Evolutionary conservation across 2,329 filamentous ascomycete genomes (phyloP).

Genomic region (Rugonectria rugulosa): DNA sequence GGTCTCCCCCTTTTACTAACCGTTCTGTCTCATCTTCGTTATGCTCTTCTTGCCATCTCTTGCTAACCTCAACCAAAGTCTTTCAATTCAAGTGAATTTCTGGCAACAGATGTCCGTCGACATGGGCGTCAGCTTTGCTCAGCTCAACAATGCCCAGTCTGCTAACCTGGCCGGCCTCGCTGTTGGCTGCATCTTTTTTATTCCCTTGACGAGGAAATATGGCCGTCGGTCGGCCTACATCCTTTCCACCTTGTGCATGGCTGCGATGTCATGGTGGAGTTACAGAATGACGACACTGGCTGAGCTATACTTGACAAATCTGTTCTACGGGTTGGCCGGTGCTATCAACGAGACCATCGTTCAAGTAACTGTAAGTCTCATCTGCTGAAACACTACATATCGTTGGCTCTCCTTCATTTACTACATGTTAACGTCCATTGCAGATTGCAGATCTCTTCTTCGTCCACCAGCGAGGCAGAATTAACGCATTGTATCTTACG

Average conservation of each 20-base stretch:
- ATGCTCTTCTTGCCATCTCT: rapidly evolving
- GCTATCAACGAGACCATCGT: conserved; percentile 47
- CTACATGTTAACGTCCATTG: too few relatives aligned
- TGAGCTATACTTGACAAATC: conserved; percentile 35
- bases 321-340: conserved; percentile 42
- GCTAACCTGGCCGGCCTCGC: conserved; percentile 38
- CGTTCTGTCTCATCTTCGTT: background rate
- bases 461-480: conserved; percentile 38
- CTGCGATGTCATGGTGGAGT: conserved; percentile 31
- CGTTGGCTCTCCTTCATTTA: too few relatives aligned
- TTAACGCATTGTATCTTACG: conserved; percentile 39
- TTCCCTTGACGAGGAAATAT: conserved; percentile 42
- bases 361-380: conserved; percentile 44
- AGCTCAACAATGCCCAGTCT: conserved; percentile 34
- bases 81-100: conserved; percentile 32
- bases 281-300: conserved; percentile 25
- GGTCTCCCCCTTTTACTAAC: conserved; percentile 16
- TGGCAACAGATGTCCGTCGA: conserved; percentile 40
- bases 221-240: conserved; percentile 41
- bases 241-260: conserved; percentile 27
- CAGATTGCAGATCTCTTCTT: conserved; percentile 42
- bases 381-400: too few relatives aligned
- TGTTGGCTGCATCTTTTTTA: conserved; percentile 39
- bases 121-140: conserved; percentile 29
- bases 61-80: conserved; percentile 16